phyloP scores from a whole-genome alignment of 306 rosid genomes.

The Alnus glutinosa region DNA sequence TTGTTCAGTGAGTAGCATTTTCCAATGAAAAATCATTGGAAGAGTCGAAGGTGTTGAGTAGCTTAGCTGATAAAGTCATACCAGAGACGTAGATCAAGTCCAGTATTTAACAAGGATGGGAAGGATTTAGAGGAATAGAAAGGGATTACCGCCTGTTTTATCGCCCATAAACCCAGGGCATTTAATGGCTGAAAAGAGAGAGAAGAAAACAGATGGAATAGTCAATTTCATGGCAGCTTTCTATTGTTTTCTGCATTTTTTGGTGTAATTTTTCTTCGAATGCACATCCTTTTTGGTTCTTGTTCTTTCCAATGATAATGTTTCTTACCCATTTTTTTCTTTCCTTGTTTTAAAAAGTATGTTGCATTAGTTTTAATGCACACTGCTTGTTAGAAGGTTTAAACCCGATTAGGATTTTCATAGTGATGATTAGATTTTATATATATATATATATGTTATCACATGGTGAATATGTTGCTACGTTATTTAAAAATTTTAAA shows the following conservation, averaged over 20 bases:
- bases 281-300: background rate
- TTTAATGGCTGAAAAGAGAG: background rate
- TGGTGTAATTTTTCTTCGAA: background rate
- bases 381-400: background rate
- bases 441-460: no score
- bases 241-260: background rate
- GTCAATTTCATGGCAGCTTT: background rate
- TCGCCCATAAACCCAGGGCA: background rate
- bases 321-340: background rate
- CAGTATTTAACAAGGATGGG: background rate
- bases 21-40: constrained; percentile 38
- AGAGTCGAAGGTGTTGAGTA: background rate
- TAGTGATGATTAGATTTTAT: no score
- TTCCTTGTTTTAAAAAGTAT: background rate
- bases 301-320: background rate
- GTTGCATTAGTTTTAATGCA: background rate
- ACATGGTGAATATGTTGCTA: no score
- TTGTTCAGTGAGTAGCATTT: constrained; percentile 90
- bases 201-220: background rate
- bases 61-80: background rate
- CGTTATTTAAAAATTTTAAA: no score
- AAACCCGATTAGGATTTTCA: no score
- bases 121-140: background rate
- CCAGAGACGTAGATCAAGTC: background rate
- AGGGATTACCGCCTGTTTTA: background rate